Evolutionary conservation across 2,329 filamentous ascomycete species (phyloP), one percentile per base, ranked within the genome.

Genomic region (Pyrenochaeta sp.): DNA sequence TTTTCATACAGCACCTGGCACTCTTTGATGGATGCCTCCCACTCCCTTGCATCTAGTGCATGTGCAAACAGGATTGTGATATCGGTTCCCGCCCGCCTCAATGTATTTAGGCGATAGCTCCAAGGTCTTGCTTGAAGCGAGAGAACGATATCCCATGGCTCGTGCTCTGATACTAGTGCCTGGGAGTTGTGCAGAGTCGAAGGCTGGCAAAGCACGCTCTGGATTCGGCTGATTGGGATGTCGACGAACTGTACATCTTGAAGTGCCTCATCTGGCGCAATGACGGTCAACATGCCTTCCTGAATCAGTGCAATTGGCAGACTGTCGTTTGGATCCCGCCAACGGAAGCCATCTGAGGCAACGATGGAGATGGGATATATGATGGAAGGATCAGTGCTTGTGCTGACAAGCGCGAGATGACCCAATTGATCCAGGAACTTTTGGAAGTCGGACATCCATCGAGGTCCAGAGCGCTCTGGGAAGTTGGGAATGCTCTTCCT

Each of bases 401-500:
- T 17, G 11, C 50, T 48, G n/a, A 37, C n/a, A 2, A 62, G 36
- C 4, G 51, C 23, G 11, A 67, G 30, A 3, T 41, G 38, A n/a
- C 40, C 41, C 11, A 68, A 35, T 3, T 39, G 41, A 19, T 71
- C 62, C 14, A 70, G 42, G 23, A 62, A 69, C 3, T 23, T 35
- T 21, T 68, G 61, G 14, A 69, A 68, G 4, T 53, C 27, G 6
- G 31, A 8, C 48, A 66, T 61, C 69, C 68, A 72, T 2, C 29
- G 30, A 2, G 51, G 35, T 10, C 30, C 43, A 17, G 48, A 31
- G 1, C 44, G 28, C 8, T 23, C 34, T 1, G 67, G 64, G 34
- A 71, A 72, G 13, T 42, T 44, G 1, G 53, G 52, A 10, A 41
- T 54, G 18, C 53, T 61, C 24, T 61, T 47, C 8, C 37, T 32